These are phyloP conservation scores for Pleurotus giganteus DNA, from an alignment of 768 basidiomycete species.

Conservation along the genomic window DNA sequence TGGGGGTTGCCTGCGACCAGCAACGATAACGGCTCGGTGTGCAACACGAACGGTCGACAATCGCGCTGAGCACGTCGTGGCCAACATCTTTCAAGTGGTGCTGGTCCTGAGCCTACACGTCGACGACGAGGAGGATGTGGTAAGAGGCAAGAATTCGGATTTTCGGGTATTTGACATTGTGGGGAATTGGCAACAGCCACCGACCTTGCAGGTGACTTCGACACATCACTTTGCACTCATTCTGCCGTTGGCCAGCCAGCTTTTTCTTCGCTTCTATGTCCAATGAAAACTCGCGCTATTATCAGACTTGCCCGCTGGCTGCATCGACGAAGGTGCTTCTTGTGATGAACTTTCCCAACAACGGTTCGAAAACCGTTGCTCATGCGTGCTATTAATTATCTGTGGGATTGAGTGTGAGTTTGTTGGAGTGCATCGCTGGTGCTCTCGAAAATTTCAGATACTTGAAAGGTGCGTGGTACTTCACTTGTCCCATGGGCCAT, in stretches of 20 bases:
- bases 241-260: neutral
- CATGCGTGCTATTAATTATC: neutral
- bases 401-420: neutral
- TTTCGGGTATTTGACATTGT: neutral
- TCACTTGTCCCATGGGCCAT: no score
- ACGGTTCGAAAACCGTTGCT: neutral
- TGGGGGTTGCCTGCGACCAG: constrained; percentile 27
- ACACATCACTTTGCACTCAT: neutral
- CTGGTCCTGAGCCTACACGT: neutral
- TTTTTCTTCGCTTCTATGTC: neutral
- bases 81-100: constrained; percentile 1
- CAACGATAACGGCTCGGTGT: constrained; percentile 34
- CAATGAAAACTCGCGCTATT: neutral
- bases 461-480: no score
- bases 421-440: neutral
- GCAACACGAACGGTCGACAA: constrained; percentile 17
- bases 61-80: constrained; percentile 1
- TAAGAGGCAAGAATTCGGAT: neutral
- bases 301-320: neutral
- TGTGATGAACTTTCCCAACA: neutral
- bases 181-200: neutral
- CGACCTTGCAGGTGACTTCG: neutral
- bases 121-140: neutral
- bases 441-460: neutral
- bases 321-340: neutral